Evolutionary conservation across 495 filamentous ascomycete species (phyloP), one percentile per base, ranked within the genome.

Genomic region (Penicillium lividum): DNA sequence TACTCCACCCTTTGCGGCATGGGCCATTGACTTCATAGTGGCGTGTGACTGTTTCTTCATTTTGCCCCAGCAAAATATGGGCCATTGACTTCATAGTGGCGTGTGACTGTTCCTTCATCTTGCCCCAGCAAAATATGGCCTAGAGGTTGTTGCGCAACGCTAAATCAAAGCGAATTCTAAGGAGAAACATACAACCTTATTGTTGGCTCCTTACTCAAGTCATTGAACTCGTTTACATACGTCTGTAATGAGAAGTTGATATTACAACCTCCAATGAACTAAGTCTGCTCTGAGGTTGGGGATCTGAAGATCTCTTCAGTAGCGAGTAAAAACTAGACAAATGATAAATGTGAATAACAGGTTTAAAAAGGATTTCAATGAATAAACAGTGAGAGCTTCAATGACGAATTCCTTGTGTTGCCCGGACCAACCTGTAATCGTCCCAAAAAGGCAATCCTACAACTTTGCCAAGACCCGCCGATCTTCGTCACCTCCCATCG

Each of bases 391-490:
- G 22, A 22, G 9, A 36, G 33, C 7, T 13, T 36, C 33, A 36
- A 36, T 22, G 22, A 33, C 50, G 48, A 56, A 67, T 71, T 40
- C 61, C 43, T 48, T 47, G 54, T 61, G 76, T 79, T 79, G 76
- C 76, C 71, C 64, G 59, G 72, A 55, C 67, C 58, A 72, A 72
- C 58, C 56, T 43, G 45, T 40, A 30, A 7, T 56, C 48, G 57
- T 66, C 71, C 70, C 55, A 68, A 72, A 67, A 56, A 43, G 68
- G 75, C 45, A 76, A 69, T 65, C 25, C 57, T 53, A 51, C 63
- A 72, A 69, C 69, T 69, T 66, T 73, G 73, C 76, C 74, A 40
- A 40, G 76, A 68, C 64, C 5, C 48, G 54, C 54, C 48, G 55
- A 36, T 49, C 47, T 33, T 54, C 66, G 56, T 51, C 51, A 52